Conservation (phyloP, 768 basidiomycete genomes). For the Lactarius deliciosus region DNA sequence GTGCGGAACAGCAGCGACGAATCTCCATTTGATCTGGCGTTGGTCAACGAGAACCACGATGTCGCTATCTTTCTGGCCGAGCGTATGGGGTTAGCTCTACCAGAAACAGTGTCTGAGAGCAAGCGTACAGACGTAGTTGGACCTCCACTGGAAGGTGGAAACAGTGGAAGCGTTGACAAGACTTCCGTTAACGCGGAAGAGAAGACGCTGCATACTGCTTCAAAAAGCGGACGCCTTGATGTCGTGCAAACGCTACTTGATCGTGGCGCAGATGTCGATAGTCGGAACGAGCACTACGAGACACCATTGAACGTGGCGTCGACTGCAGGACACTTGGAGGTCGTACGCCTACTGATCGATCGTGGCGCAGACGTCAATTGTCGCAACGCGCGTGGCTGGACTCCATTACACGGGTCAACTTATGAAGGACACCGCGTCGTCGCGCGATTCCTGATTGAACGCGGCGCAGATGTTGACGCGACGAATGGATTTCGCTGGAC, state of each 20-base stretch:
- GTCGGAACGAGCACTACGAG: neutral
- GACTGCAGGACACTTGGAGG: neutral
- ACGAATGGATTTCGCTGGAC: neutral
- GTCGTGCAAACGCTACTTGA: neutral
- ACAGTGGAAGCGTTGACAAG: too few relatives aligned
- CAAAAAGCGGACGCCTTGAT: too few relatives aligned
- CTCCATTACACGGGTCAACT: neutral
- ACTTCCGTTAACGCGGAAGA: too few relatives aligned
- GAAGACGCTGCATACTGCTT: neutral
- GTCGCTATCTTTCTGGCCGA: neutral
- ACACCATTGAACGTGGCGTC: neutral
- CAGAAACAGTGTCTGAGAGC: neutral
- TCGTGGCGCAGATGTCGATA: neutral
- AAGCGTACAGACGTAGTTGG: too few relatives aligned
- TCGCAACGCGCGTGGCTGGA: neutral
- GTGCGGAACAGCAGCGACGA: too few relatives aligned
- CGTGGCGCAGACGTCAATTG: neutral
- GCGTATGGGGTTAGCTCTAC: neutral
- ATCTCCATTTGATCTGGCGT: too few relatives aligned
- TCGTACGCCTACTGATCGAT: conserved; percentile 6
- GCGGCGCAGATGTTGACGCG: neutral
- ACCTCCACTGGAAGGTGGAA: too few relatives aligned
- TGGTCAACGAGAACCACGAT: too few relatives aligned
- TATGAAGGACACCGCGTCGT: neutral
- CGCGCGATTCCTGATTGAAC: neutral